Percentiles rank a stretch among this genome's conserved stretches.
phyloP scores from a whole-genome alignment of 2,329 filamentous ascomycete genomes.

The Ophiostoma ulmi region DNA sequence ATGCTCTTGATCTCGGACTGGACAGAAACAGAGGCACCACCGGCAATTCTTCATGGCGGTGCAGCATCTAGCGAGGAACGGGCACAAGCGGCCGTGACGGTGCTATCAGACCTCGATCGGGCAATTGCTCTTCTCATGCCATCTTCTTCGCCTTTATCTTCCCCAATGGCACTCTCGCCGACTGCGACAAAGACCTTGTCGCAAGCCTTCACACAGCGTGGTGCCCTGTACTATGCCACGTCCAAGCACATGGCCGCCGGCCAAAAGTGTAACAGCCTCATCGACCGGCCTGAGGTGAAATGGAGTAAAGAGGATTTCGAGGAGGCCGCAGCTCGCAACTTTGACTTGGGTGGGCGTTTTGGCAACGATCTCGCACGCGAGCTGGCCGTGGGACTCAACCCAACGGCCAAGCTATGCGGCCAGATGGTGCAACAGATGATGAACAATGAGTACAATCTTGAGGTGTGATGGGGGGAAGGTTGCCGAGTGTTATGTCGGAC shows the following conservation, averaged over 20 bases:
- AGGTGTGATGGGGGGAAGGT: not conserved
- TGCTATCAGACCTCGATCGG: conserved; percentile 50
- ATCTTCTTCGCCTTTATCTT: conserved; percentile 31
- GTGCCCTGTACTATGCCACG: conserved; percentile 57
- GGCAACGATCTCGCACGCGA: conserved; percentile 62
- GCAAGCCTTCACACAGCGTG: conserved; percentile 67
- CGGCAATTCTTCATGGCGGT: conserved; percentile 37
- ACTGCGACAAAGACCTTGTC: conserved; percentile 62
- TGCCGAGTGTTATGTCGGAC: not conserved
- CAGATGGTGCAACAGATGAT: conserved; percentile 65
- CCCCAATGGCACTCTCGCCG: conserved; percentile 56
- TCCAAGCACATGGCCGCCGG: conserved; percentile 39
- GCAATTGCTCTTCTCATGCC: conserved; percentile 58
- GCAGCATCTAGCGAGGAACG: conserved; percentile 32
- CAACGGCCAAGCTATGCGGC: conserved; percentile 64
- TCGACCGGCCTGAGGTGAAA: conserved; percentile 36
- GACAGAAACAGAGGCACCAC: conserved; percentile 17
- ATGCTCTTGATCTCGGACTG: conserved; percentile 41
- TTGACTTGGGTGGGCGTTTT: conserved; percentile 59
- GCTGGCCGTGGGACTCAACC: conserved; percentile 60
- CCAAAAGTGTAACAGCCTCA: not conserved
- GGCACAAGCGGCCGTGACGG: conserved; percentile 29
- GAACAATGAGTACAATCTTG: conserved; percentile 59
- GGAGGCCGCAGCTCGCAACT: conserved; percentile 57
- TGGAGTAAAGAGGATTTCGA: conserved; percentile 57